Conservation (phyloP, 2,329 filamentous ascomycete species). For the Fusarium hostae region DNA sequence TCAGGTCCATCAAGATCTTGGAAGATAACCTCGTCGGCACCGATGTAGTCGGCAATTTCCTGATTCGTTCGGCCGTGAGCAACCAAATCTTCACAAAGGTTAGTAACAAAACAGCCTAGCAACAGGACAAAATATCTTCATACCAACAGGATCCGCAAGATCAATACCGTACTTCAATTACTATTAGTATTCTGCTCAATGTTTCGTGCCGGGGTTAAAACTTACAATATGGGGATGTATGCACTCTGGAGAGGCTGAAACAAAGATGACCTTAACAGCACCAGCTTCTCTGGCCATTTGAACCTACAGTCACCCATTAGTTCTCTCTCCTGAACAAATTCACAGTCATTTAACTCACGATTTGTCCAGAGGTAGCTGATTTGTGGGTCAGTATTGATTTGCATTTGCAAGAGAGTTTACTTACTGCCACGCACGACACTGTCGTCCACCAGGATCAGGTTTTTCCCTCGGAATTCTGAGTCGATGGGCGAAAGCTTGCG, state of each 20-base stretch:
- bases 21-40: constrained; percentile 66
- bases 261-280: constrained; percentile 84
- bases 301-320: constrained; percentile 38
- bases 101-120: not conserved
- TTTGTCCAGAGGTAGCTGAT: constrained; percentile 67
- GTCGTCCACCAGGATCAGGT: constrained; percentile 88
- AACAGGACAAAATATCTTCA: not conserved
- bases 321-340: constrained; percentile 26
- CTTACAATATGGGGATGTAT: constrained; percentile 88
- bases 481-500: constrained; percentile 90
- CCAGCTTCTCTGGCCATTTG: constrained; percentile 85
- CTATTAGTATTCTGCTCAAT: constrained; percentile 1
- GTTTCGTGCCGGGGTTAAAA: not conserved
- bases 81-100: constrained; percentile 50
- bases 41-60: constrained; percentile 56
- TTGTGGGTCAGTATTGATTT: not conserved
- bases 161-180: constrained; percentile 57
- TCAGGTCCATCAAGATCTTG: constrained; percentile 65
- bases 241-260: constrained; percentile 83
- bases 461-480: constrained; percentile 83
- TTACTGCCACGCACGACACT: constrained; percentile 79
- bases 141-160: constrained; percentile 54
- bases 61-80: constrained; percentile 54
- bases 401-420: not conserved
- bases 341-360: constrained; percentile 62